Evolutionary conservation across 2,329 filamentous ascomycete species (phyloP).

Genomic region (Lasiodiplodia sp.): DNA sequence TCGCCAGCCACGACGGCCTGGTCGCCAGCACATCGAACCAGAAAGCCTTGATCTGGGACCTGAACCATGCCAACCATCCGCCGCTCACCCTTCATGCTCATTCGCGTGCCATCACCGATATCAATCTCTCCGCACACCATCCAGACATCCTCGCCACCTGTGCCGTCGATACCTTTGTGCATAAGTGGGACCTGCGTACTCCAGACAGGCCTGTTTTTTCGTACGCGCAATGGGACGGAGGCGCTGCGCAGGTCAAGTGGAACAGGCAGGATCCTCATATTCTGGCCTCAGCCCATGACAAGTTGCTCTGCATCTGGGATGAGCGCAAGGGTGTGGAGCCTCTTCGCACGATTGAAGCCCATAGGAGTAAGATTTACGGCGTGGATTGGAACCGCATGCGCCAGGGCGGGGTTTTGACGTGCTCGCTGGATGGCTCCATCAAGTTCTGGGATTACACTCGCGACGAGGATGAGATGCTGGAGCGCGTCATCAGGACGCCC

Average conservation of each 20-base stretch:
- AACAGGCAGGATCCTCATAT: conserved; percentile 87
- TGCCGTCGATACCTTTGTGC: conserved; percentile 90
- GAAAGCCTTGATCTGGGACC: conserved; percentile 91
- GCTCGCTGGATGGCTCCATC: conserved; percentile 89
- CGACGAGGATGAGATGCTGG: conserved; percentile 60
- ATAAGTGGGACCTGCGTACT: conserved; percentile 86
- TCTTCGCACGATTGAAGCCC: conserved; percentile 83
- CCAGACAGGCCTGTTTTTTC: conserved; percentile 73
- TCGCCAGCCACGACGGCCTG: conserved; percentile 89
- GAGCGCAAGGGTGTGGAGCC: conserved; percentile 79
- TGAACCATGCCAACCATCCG: conserved; percentile 60
- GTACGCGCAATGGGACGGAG: conserved; percentile 73
- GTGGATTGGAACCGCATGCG: conserved; percentile 90
- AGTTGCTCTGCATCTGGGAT: conserved; percentile 89
- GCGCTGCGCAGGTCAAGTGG: conserved; percentile 94
- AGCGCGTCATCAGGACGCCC: conserved; percentile 77
- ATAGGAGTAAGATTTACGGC: conserved; percentile 93
- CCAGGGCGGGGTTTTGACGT: conserved; percentile 78
- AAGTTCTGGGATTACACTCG: conserved; percentile 87
- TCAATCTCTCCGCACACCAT: conserved; percentile 94
- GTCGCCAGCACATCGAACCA: conserved; percentile 94
- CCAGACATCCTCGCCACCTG: conserved; percentile 89
- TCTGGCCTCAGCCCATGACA: conserved; percentile 89
- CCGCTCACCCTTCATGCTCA: conserved; percentile 76
- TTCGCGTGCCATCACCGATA: conserved; percentile 89